Base-by-base conservation (phyloP, 805 yeast species). In the Wickerhamiella nectarea region DNA sequence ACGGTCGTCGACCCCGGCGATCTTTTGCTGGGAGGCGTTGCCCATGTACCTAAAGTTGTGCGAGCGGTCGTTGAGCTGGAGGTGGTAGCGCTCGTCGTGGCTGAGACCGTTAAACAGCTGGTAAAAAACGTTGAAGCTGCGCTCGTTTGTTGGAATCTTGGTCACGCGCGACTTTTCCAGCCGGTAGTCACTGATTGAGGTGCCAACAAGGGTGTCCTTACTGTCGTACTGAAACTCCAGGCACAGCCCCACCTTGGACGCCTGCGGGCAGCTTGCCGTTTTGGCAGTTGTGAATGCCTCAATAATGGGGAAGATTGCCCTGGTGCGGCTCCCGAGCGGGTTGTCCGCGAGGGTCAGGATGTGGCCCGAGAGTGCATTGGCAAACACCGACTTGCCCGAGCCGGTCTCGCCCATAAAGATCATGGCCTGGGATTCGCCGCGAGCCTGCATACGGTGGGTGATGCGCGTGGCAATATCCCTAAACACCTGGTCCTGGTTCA, bases 121-220 rank as follows among this genome's bases (percentile, higher is more conserved):
- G 56, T 75, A 75, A 50, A 75, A 74, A 2, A 74, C 69, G 50
- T 75, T 78, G 56, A 71, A 75, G 56, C 75, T 75, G 42, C 80
- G 63, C 58, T 75, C 80, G 26, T 67, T 62, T 4, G 63, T 55
- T 29, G 72, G 68, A 36, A 72, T 75, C 31, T 62, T 56, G 11
- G 75, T 70, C 26, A 74, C 73, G 36, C 79, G 63, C 11, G 73
- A 66, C 43, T 75, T 67, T 49, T 75, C 78, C 24, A 75, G 64
- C 15, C 77, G 63, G 51, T 73, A 75, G 52, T 74, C 74, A 48
- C 72, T 68, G 20, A 75, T 62, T 41, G 70, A 67, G 20, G 77
- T 74, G 5, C 80, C 79, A 29, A 65, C 63, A 35, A 75, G 64
- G 9, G 62, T 58, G 2, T 73, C 70, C 36, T 59, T 64, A 4